Percentiles rank a stretch among this genome's conserved stretches.
Conservation (phyloP, 441 rosid species). For the Euphorbia celastroides region DNA sequence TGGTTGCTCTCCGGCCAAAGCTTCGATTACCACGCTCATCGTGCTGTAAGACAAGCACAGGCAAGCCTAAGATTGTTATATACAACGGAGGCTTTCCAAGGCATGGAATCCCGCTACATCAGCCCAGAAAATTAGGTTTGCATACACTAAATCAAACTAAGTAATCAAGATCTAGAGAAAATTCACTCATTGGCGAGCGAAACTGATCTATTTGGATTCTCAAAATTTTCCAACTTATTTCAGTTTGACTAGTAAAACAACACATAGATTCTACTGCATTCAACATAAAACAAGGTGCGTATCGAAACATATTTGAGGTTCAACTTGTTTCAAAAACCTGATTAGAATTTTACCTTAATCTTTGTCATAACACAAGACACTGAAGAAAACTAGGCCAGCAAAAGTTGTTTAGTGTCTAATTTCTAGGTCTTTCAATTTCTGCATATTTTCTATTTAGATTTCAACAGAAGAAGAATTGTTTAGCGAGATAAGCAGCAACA, state of each 20-base stretch:
- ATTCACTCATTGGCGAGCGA: slow-evolving; percentile 10
- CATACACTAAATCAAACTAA: slow-evolving; percentile 37
- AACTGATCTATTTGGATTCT: slow-evolving; percentile 15
- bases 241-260: not conserved
- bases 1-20: slow-evolving; percentile 39
- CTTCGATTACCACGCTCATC: slow-evolving; percentile 70
- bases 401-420: not conserved
- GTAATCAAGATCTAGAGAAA: slow-evolving; percentile 29
- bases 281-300: not conserved
- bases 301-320: not conserved
- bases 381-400: not conserved
- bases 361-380: not conserved
- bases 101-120: slow-evolving; percentile 46
- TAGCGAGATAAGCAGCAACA: not conserved
- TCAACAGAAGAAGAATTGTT: not conserved
- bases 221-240: not conserved
- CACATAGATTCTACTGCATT: not conserved
- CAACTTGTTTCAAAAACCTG: slow-evolving; percentile 7
- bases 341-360: not conserved
- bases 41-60: slow-evolving; percentile 86
- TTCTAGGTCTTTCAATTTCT: not conserved
- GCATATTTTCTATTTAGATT: not conserved
- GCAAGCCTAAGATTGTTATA: slow-evolving; percentile 79
- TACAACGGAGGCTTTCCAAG: slow-evolving; percentile 45
- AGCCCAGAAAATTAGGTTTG: slow-evolving; percentile 47